Conservation (phyloP, 306 rosid species). For the Inga laurina region DNA sequence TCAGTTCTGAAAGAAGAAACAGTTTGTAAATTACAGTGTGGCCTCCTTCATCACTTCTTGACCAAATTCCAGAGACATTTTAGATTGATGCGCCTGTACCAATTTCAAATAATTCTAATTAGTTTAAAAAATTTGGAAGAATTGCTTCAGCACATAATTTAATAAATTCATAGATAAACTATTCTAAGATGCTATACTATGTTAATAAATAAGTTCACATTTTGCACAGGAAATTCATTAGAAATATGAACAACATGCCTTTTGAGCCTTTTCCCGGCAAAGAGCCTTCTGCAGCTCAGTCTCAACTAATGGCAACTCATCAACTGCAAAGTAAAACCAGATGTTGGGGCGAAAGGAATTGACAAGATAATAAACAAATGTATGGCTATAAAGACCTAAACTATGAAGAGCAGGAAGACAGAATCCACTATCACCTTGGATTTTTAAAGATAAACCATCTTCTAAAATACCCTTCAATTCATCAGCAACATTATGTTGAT, state of each 20-base stretch:
- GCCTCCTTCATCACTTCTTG: constrained; percentile 73
- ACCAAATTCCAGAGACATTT: constrained; percentile 65
- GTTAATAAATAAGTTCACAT: not conserved
- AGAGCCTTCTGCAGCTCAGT: constrained; percentile 84
- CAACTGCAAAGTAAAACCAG: constrained; percentile 64
- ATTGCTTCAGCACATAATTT: constrained; percentile 20
- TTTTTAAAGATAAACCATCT: constrained; percentile 74
- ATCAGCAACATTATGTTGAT: constrained; percentile 60
- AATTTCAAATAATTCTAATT: constrained; percentile 35
- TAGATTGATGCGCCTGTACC: constrained; percentile 60
- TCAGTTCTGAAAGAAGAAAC: constrained; percentile 26
- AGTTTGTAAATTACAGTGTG: constrained; percentile 42
- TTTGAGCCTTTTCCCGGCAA: constrained; percentile 70
- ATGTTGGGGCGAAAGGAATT: constrained; percentile 28
- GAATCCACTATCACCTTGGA: constrained; percentile 64
- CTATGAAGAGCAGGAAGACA: constrained; percentile 11
- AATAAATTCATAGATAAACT: constrained; percentile 16
- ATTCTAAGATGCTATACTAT: constrained; percentile 14
- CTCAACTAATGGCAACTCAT: constrained; percentile 72
- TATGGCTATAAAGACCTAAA: constrained; percentile 16
- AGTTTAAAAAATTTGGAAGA: constrained; percentile 26
- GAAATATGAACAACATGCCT: constrained; percentile 44
- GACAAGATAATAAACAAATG: constrained; percentile 30
- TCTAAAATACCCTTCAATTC: constrained; percentile 58
- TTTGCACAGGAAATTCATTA: not conserved